These are phyloP conservation scores for Marvania coccoides DNA, from an alignment of 139 green algal species.

Conservation along the genomic window DNA sequence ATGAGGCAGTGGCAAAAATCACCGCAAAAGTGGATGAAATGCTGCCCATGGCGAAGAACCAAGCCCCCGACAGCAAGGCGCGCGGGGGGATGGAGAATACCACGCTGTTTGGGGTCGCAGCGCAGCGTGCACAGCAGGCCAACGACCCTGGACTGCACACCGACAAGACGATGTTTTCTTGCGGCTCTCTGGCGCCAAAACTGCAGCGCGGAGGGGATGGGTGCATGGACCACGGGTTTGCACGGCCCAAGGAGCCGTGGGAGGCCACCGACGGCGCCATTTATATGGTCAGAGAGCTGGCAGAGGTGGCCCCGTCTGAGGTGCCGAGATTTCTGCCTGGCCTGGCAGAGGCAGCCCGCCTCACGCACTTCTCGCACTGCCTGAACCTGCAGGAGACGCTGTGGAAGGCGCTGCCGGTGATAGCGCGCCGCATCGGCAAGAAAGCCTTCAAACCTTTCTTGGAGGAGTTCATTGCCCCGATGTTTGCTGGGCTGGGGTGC, in stretches of 20 bases:
- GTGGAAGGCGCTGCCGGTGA: conserved; percentile 61
- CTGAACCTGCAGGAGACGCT: conserved; percentile 69
- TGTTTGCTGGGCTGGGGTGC: conserved; percentile 63
- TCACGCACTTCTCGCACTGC: conserved; percentile 56
- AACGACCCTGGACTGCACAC: conserved; percentile 45
- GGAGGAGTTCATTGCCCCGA: conserved; percentile 55
- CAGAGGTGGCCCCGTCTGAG: conserved; percentile 16
- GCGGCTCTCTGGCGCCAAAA: conserved; percentile 55
- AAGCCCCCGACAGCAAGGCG: conserved; percentile 41
- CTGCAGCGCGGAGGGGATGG: conserved; percentile 46
- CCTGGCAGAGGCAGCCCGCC: conserved; percentile 51
- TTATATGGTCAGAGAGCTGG: conserved; percentile 70
- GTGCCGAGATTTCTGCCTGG: conserved; percentile 47
- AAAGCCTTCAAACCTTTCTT: conserved; percentile 67
- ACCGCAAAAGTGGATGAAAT: conserved; percentile 30
- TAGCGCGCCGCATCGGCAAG: conserved; percentile 61
- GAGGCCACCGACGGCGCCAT: conserved; percentile 83
- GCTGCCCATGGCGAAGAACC: conserved; percentile 55
- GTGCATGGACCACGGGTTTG: conserved; percentile 81
- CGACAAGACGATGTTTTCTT: conserved; percentile 71
- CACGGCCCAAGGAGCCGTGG: conserved; percentile 69
- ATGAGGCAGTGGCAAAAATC: conserved; percentile 35
- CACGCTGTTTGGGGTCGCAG: conserved; percentile 59
- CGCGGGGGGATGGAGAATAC: conserved; percentile 55
- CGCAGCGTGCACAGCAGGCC: conserved; percentile 15